Percentiles rank a stretch among this genome's conserved stretches.
Conservation (phyloP, 257 asterid species). For the Fraxinus cuspidata region DNA sequence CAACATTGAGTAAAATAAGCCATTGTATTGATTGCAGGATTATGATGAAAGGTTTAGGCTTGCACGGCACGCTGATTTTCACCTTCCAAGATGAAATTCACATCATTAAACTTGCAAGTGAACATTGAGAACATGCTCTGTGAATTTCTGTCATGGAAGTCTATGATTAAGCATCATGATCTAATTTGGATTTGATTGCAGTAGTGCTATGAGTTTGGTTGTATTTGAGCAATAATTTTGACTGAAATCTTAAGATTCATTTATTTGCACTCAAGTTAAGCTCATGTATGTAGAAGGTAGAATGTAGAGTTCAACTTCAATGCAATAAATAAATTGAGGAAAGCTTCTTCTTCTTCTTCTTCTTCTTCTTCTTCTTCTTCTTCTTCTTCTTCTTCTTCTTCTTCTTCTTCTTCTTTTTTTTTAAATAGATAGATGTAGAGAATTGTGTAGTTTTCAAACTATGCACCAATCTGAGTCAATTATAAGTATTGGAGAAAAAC, state of each 20-base stretch:
- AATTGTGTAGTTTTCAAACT: background rate
- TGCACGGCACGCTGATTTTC: slow-evolving; percentile 45
- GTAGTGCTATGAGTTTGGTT: slow-evolving; percentile 20
- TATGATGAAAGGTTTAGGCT: slow-evolving; percentile 41
- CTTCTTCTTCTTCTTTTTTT: no score
- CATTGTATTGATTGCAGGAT: slow-evolving; percentile 28
- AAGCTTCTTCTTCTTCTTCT: no score
- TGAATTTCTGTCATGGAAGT: slow-evolving; percentile 16
- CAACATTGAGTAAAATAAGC: slow-evolving; percentile 36
- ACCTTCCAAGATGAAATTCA: slow-evolving; percentile 29
- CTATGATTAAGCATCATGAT: slow-evolving; percentile 30
- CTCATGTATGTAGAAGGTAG: background rate
- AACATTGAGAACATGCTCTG: slow-evolving; percentile 24
- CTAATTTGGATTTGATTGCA: slow-evolving; percentile 12
- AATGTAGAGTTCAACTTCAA: background rate
- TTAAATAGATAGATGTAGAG: background rate
- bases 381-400: no score
- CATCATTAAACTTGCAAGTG: slow-evolving; percentile 31
- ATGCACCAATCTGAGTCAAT: background rate
- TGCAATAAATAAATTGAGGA: background rate
- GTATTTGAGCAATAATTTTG: slow-evolving; percentile 18
- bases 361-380: no score
- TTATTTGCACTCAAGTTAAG: slow-evolving; percentile 4
- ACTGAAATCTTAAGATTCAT: slow-evolving; percentile 33
- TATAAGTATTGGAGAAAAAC: background rate